Percentiles rank a stretch among this genome's conserved stretches.
These are phyloP conservation scores for Diaporthe longicolla DNA, from an alignment of 2,329 filamentous ascomycete species.

Conservation along the genomic window DNA sequence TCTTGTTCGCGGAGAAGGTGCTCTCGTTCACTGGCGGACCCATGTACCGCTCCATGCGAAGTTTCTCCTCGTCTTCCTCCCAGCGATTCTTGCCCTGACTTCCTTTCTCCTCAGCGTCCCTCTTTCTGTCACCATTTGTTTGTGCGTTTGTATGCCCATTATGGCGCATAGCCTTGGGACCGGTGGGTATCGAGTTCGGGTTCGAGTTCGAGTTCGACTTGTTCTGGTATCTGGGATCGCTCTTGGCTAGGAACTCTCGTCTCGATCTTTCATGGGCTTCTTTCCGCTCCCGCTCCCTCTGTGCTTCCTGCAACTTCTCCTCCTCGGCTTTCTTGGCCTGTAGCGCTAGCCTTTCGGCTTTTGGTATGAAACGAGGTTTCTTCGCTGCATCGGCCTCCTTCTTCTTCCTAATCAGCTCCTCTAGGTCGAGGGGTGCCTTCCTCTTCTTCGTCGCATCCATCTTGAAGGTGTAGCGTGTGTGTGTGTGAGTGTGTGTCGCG, in stretches of 20 bases:
- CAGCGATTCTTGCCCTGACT: constrained; percentile 57
- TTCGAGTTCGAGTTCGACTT: constrained; percentile 49
- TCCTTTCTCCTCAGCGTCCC: constrained; percentile 48
- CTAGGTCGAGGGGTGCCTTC: constrained; percentile 79
- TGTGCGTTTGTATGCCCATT: constrained; percentile 39
- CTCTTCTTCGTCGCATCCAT: constrained; percentile 41
- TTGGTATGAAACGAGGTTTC: constrained; percentile 90
- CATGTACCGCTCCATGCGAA: constrained; percentile 88
- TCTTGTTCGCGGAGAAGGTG: constrained; percentile 96
- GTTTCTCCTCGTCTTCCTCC: constrained; percentile 78
- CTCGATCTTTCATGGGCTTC: constrained; percentile 47
- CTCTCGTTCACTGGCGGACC: constrained; percentile 86
- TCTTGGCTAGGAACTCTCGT: constrained; percentile 42
- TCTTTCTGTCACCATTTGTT: constrained; percentile 47
- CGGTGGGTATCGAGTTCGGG: constrained; percentile 71
- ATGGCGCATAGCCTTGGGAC: constrained; percentile 76
- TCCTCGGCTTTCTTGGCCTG: constrained; percentile 82
- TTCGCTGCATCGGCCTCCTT: constrained; percentile 87
- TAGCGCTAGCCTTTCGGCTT: constrained; percentile 83
- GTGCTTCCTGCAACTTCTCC: constrained; percentile 65
- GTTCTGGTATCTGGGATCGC: constrained; percentile 47
- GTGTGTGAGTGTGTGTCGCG: constrained; percentile 8
- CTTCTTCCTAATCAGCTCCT: constrained; percentile 88
- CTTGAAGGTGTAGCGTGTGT: constrained; percentile 24
- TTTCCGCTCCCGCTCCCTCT: constrained; percentile 69